Evolutionary conservation across 176 grass and related monocot genomes (phyloP).

Genomic region (Elaeis guineensis): DNA sequence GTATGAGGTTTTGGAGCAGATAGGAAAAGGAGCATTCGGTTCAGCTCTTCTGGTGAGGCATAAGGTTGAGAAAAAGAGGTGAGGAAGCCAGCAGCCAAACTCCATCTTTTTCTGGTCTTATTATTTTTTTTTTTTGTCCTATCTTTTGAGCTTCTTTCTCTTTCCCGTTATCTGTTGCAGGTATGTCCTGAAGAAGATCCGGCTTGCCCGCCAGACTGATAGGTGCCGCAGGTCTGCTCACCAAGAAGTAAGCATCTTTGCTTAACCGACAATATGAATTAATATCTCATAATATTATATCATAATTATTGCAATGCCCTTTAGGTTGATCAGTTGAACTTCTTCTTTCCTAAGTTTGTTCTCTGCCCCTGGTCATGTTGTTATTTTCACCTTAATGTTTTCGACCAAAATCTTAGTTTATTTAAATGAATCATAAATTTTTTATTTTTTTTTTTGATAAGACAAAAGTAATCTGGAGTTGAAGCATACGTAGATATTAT

Average conservation of each 20-base stretch:
- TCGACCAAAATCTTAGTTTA: too few relatives aligned
- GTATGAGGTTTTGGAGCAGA: conserved; percentile 97
- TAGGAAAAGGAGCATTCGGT: conserved; percentile 92
- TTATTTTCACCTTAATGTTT: too few relatives aligned
- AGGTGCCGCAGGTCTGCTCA: conserved; percentile 81
- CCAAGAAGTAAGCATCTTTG: conserved; percentile 53
- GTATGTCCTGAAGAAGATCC: conserved; percentile 96
- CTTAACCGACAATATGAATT: too few relatives aligned
- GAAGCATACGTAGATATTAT: too few relatives aligned
- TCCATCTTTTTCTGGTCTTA: not conserved
- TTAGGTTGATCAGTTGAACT: too few relatives aligned
- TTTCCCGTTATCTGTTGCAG: conserved; percentile 14
- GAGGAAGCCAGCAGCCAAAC: conserved; percentile 8
- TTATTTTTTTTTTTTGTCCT: not conserved
- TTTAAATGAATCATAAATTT: too few relatives aligned
- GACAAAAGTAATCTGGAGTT: too few relatives aligned
- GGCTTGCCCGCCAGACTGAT: conserved; percentile 75
- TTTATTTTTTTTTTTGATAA: too few relatives aligned
- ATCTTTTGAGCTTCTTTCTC: not conserved
- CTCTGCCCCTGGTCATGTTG: too few relatives aligned
- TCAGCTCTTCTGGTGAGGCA: conserved; percentile 91
- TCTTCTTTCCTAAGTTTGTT: too few relatives aligned
- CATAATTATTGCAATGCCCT: too few relatives aligned
- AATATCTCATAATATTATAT: too few relatives aligned
- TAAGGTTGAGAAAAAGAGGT: conserved; percentile 95